Percentiles rank a stretch among this genome's conserved stretches.
These are phyloP conservation scores for Penicillium coprophilum DNA, from an alignment of 495 filamentous ascomycete genomes.

Conservation along the genomic window DNA sequence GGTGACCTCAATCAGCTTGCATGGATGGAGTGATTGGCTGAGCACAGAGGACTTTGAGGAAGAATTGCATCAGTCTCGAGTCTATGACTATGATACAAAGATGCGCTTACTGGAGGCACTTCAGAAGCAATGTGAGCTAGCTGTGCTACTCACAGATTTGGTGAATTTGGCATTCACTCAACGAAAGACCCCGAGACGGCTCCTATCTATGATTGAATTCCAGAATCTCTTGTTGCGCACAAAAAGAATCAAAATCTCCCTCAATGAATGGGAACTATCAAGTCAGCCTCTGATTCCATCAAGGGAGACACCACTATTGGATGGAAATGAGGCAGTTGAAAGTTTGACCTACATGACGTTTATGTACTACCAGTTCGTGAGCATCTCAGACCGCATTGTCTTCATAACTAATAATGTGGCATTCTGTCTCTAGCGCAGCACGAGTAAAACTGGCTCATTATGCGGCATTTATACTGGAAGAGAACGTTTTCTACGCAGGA, in stretches of 20 bases:
- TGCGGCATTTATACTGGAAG: conserved; percentile 28
- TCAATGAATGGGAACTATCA: conserved; percentile 26
- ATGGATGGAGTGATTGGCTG: conserved; percentile 32
- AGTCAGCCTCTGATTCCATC: conserved; percentile 4
- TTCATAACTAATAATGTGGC: background rate
- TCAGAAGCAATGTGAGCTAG: conserved; percentile 47
- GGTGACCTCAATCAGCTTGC: conserved; percentile 41
- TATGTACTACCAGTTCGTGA: conserved; percentile 53
- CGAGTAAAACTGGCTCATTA: conserved; percentile 33
- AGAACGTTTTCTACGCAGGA: conserved; percentile 17
- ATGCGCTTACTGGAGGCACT: conserved; percentile 41
- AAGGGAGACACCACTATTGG: background rate
- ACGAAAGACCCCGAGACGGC: conserved; percentile 13
- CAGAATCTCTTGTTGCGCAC: conserved; percentile 15
- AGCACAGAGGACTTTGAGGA: conserved; percentile 41
- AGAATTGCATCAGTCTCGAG: conserved; percentile 43
- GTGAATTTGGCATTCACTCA: conserved; percentile 42
- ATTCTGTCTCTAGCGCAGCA: conserved; percentile 20
- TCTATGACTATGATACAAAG: conserved; percentile 45
- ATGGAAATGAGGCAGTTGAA: conserved; percentile 33
- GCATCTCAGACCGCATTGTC: background rate
- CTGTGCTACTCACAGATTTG: conserved; percentile 47
- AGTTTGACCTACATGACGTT: conserved; percentile 46
- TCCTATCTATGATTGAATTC: conserved; percentile 18
- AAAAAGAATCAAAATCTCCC: conserved; percentile 17